Evolutionary conservation across 768 basidiomycete species (phyloP).

Genomic region (Solioccasus polychromus): DNA sequence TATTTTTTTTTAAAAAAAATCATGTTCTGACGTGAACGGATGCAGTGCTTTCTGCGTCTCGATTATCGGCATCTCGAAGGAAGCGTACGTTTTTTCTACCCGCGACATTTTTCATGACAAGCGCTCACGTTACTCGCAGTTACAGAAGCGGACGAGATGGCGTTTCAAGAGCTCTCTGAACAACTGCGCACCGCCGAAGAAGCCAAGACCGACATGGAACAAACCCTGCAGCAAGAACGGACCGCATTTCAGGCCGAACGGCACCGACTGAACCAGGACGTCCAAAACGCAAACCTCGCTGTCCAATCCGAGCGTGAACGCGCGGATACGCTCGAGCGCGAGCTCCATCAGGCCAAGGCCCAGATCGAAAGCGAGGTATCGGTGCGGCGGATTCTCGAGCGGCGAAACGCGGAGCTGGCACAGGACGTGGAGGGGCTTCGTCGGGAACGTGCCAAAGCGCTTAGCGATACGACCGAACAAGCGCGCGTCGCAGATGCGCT

Average conservation of each 20-base stretch:
- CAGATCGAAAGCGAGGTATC: conserved; percentile 63
- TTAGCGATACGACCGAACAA: conserved; percentile 69
- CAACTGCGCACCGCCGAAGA: conserved; percentile 63
- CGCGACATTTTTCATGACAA: not conserved
- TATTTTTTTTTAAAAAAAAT: not conserved
- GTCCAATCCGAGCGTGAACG: conserved; percentile 46
- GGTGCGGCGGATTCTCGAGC: conserved; percentile 62
- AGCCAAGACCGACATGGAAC: conserved; percentile 55
- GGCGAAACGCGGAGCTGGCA: conserved; percentile 56
- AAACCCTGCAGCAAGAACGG: conserved; percentile 57
- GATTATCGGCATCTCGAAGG: conserved; percentile 63
- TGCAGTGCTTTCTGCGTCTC: conserved; percentile 73
- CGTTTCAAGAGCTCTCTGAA: conserved; percentile 67
- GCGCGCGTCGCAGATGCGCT: conserved; percentile 54
- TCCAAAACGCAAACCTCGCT: conserved; percentile 40
- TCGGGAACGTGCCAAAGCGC: conserved; percentile 50
- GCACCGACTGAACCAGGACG: conserved; percentile 45
- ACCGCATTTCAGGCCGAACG: conserved; percentile 54
- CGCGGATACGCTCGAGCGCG: conserved; percentile 57
- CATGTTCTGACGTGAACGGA: conserved; percentile 6
- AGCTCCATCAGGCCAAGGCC: conserved; percentile 57
- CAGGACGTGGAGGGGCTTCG: conserved; percentile 56
- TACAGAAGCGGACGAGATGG: conserved; percentile 71
- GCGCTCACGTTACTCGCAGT: conserved; percentile 39
- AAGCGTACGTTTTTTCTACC: conserved; percentile 54